Conservation (phyloP, 306 rosid genomes). For the Lathyrus sativus region DNA sequence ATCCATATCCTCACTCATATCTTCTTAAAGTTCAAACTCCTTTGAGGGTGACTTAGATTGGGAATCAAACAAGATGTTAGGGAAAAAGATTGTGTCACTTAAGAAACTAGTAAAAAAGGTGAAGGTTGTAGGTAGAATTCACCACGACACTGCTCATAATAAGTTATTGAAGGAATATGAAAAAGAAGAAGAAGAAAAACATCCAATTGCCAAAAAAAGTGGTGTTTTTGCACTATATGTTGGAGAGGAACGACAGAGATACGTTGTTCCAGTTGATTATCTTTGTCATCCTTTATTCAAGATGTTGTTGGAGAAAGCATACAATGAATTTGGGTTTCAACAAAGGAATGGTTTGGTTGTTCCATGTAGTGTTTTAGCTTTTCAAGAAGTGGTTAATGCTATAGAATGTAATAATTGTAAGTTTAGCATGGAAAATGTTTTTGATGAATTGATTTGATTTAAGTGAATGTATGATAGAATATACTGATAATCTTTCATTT, state of each 20-base stretch:
- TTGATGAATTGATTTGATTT: constrained; percentile 60
- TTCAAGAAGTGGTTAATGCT: constrained; percentile 64
- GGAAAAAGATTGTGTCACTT: constrained; percentile 56
- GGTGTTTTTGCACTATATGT: constrained; percentile 76
- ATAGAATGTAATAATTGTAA: constrained; percentile 64
- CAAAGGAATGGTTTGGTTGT: constrained; percentile 72
- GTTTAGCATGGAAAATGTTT: constrained; percentile 63
- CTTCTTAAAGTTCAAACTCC: too few relatives aligned
- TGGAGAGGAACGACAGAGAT: constrained; percentile 75
- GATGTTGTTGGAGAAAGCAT: constrained; percentile 76
- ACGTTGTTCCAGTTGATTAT: constrained; percentile 63
- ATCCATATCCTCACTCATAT: too few relatives aligned
- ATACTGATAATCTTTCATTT: too few relatives aligned
- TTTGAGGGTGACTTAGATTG: too few relatives aligned
- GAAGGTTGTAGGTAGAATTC: constrained; percentile 45
- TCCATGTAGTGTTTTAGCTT: constrained; percentile 75
- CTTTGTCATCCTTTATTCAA: constrained; percentile 83
- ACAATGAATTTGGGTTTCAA: constrained; percentile 74
- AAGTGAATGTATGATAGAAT: not conserved
- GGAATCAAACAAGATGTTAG: constrained; percentile 44
- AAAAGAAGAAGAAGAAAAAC: constrained; percentile 7
- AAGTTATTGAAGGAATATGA: constrained; percentile 44
- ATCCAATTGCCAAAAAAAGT: constrained; percentile 38
- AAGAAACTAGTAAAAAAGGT: constrained; percentile 63
- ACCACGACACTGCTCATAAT: constrained; percentile 23